A percentile compares a stretch with the other conserved stretches of the same genome.
These are phyloP conservation scores for Aspergillus sparsus DNA, from an alignment of 495 filamentous ascomycete genomes.

Conservation along the genomic window DNA sequence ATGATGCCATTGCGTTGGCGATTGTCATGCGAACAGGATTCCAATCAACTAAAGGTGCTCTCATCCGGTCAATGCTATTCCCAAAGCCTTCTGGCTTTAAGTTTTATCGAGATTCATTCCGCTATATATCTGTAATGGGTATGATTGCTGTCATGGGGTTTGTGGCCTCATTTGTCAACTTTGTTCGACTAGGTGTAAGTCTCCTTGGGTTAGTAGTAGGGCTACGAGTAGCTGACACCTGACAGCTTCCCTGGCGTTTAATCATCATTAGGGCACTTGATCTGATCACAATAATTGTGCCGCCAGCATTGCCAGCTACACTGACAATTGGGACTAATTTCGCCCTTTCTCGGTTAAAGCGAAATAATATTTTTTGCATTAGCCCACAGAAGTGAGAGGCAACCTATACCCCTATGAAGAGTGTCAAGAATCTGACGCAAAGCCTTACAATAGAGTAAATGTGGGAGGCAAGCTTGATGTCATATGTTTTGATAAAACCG, in stretches of 20 bases:
- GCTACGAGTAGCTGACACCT: constrained; percentile 24
- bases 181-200: constrained; percentile 71
- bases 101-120: constrained; percentile 96
- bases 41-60: constrained; percentile 92
- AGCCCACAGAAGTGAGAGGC: constrained; percentile 74
- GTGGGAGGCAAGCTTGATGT: constrained; percentile 94
- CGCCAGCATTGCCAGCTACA: constrained; percentile 94
- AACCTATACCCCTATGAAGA: neutral
- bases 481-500: constrained; percentile 98
- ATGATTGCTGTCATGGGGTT: constrained; percentile 87
- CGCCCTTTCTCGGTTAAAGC: constrained; percentile 80
- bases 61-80: constrained; percentile 98
- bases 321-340: constrained; percentile 96
- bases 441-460: constrained; percentile 64
- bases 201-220: neutral
- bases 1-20: constrained; percentile 88
- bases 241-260: constrained; percentile 74
- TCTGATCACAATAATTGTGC: constrained; percentile 96
- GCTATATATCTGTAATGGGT: constrained; percentile 97
- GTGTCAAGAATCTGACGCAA: constrained; percentile 6
- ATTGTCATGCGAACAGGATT: constrained; percentile 94
- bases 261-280: constrained; percentile 92
- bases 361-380: constrained; percentile 92
- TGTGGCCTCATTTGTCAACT: constrained; percentile 87
- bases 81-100: constrained; percentile 98